Evolutionary conservation across 2,329 filamentous ascomycete species (phyloP).

Genomic region (Canariomyces notabilis): DNA sequence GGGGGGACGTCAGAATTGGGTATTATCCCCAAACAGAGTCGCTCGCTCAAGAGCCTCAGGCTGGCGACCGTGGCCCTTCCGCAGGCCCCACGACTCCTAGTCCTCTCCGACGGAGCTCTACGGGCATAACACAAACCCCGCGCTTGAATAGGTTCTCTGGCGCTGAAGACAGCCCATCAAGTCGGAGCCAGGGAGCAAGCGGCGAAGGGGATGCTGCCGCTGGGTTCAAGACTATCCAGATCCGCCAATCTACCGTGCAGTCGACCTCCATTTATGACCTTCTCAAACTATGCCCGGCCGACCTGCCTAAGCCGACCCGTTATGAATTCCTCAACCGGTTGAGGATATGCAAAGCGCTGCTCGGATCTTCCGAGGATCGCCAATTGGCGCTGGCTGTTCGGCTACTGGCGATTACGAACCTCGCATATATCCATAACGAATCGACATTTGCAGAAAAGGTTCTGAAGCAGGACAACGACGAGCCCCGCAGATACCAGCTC

Average conservation of each 20-base stretch:
- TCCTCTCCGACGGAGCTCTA: conserved; percentile 64
- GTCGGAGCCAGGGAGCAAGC: conserved; percentile 36
- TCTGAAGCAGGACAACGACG: conserved; percentile 80
- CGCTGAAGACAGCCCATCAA: conserved; percentile 36
- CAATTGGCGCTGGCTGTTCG: conserved; percentile 75
- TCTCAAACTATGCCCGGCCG: conserved; percentile 50
- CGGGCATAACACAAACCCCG: conserved; percentile 43
- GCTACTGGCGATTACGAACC: conserved; percentile 80
- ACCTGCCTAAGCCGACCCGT: conserved; percentile 65
- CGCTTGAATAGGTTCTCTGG: conserved; percentile 31
- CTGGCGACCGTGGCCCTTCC: conserved; percentile 26
- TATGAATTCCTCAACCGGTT: conserved; percentile 85
- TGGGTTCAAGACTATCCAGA: conserved; percentile 57
- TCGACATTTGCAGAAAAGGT: conserved; percentile 79
- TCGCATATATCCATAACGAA: conserved; percentile 85
- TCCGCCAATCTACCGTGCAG: conserved; percentile 53
- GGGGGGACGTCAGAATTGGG: conserved; percentile 72
- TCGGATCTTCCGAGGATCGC: conserved; percentile 58
- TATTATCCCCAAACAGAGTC: conserved; percentile 60
- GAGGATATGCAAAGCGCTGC: conserved; percentile 75
- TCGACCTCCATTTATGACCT: conserved; percentile 53
- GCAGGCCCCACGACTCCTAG: conserved; percentile 67
- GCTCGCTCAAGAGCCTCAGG: conserved; percentile 14
- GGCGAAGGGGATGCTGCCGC: conserved; percentile 38
- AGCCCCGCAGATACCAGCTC: conserved; percentile 82